A percentile compares a stretch with the other conserved stretches of the same genome.
Evolutionary conservation across 2,329 filamentous ascomycete species (phyloP).

Genomic region (Claviceps sp.): DNA sequence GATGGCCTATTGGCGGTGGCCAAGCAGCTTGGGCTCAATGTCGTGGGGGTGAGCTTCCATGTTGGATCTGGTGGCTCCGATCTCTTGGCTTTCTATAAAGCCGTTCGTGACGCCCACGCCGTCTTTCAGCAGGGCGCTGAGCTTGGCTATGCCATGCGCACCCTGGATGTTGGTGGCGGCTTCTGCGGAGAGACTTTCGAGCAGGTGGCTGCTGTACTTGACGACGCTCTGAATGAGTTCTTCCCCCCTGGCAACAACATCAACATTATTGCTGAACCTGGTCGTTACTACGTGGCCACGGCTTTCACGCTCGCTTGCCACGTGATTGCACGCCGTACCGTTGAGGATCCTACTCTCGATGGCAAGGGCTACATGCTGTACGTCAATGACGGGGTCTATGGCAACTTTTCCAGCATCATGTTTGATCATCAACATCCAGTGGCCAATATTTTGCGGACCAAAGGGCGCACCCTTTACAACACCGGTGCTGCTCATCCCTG

Average conservation of each 20-base stretch:
- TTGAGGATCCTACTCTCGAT: constrained; percentile 54
- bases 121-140: constrained; percentile 77
- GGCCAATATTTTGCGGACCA: constrained; percentile 62
- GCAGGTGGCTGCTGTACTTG: constrained; percentile 70
- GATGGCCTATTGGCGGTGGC: constrained; percentile 66
- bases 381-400: constrained; percentile 93
- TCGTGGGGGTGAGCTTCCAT: constrained; percentile 95
- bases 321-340: constrained; percentile 86
- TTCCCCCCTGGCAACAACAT: constrained; percentile 63
- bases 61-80: constrained; percentile 94
- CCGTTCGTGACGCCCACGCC: constrained; percentile 73
- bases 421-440: constrained; percentile 93
- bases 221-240: constrained; percentile 69
- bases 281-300: constrained; percentile 85
- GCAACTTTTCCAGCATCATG: constrained; percentile 98
- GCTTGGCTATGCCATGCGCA: constrained; percentile 70
- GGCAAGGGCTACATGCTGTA: constrained; percentile 88
- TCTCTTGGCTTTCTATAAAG: constrained; percentile 79
- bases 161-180: constrained; percentile 86
- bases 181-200: constrained; percentile 90
- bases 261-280: constrained; percentile 87
- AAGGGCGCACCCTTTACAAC: constrained; percentile 45
- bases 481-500: constrained; percentile 34
- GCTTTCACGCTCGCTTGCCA: constrained; percentile 94
- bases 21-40: constrained; percentile 70